phyloP scores from a whole-genome alignment of 305 asterid species.

The Plantago lanceolata region DNA sequence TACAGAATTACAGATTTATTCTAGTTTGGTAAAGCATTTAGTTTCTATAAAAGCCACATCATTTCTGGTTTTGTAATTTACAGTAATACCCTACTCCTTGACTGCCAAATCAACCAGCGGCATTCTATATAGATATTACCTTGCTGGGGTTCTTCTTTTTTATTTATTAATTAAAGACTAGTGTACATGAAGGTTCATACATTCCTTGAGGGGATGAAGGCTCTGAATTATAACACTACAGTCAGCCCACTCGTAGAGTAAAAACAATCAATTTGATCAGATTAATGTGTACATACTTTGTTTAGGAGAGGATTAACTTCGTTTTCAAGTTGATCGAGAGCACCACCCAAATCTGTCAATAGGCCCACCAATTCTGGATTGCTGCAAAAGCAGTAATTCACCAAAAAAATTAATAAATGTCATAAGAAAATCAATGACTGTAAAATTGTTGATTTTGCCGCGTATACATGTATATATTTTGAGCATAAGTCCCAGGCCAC shows the following conservation, averaged over 20 bases:
- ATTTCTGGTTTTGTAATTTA: too few relatives aligned
- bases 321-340: conserved; percentile 69
- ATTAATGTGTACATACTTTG: conserved; percentile 43
- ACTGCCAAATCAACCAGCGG: too few relatives aligned
- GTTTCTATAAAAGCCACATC: too few relatives aligned
- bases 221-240: not conserved
- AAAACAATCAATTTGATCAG: conserved; percentile 2
- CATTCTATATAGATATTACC: too few relatives aligned
- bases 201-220: not conserved
- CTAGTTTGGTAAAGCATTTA: not conserved
- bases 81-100: too few relatives aligned
- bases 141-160: too few relatives aligned
- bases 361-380: conserved; percentile 90
- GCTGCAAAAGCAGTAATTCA: conserved; percentile 43
- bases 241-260: conserved; percentile 9
- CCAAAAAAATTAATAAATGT: conserved; percentile 18
- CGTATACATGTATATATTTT: too few relatives aligned
- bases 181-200: too few relatives aligned
- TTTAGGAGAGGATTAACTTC: conserved; percentile 70
- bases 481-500: too few relatives aligned
- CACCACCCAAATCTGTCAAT: conserved; percentile 74
- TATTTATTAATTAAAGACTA: too few relatives aligned
- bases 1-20: not conserved
- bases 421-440: conserved; percentile 7
- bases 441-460: not conserved